Evolutionary conservation across 2,329 filamentous ascomycete species (phyloP).

Genomic region (Colletotrichum chlorophyti): DNA sequence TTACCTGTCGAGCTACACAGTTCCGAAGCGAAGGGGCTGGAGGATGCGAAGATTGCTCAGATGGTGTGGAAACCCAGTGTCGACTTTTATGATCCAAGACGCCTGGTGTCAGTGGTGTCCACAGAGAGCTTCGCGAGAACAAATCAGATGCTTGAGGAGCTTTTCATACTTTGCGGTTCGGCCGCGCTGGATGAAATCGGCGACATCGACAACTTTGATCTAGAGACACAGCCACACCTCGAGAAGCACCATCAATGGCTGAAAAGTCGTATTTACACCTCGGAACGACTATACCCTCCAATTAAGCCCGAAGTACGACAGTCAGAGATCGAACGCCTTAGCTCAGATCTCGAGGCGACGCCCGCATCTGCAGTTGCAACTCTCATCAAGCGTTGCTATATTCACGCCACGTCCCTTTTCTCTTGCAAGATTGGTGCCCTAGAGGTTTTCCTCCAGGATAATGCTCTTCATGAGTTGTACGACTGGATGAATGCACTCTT

Average conservation of each 20-base stretch:
- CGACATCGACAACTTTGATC: not conserved
- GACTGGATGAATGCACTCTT: slow-evolving; percentile 24
- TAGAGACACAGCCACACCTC: not conserved
- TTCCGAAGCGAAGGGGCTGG: not conserved
- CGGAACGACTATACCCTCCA: accelerated
- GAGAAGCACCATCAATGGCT: slow-evolving; percentile 1
- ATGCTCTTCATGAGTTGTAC: slow-evolving; percentile 11
- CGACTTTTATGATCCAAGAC: not conserved
- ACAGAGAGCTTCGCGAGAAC: not conserved
- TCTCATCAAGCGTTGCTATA: slow-evolving; percentile 14
- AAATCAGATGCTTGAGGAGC: not conserved
- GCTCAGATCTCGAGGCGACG: not conserved
- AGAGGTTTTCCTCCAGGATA: slow-evolving; percentile 8
- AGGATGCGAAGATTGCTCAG: not conserved
- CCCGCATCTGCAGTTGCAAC: not conserved
- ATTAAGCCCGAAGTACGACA: not conserved
- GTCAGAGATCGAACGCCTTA: not conserved
- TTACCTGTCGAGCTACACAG: not conserved
- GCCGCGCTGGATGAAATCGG: not conserved
- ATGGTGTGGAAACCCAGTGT: not conserved
- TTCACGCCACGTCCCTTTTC: not conserved
- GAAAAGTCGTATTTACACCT: not conserved
- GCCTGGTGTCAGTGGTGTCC: not conserved
- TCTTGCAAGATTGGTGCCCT: not conserved
- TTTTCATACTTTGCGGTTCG: slow-evolving; percentile 1